Evolutionary conservation across 192 early-diverging fungal genomes (phyloP), one percentile per base, ranked within the genome.

Genomic region (Coemansia sp.): DNA sequence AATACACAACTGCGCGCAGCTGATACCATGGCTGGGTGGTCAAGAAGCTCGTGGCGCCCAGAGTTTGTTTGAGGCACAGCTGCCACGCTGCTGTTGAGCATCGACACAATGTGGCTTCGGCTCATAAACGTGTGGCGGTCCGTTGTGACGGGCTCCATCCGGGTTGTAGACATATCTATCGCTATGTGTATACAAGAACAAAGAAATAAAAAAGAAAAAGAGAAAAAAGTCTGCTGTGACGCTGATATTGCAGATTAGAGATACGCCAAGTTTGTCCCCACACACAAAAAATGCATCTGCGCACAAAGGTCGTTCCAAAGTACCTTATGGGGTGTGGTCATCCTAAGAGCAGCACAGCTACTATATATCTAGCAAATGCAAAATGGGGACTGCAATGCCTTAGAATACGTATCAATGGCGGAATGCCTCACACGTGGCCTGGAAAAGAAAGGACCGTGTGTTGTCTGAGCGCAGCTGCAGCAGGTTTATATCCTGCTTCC

Each of bases 1-100:
- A 77, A 72, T 7, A 82, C 69, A 56, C 80, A 77, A 66, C 75
- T 65, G 24, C 71, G 77, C 13, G 75, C 45, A 2, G 80, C 80
- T 0, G 75, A 41, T 7, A 65, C 41, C 78, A 75, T 71, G 2
- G 70, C 66, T 12, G 78, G 78, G 42, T 75, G 73, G 46, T 67
- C 72, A 4, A 75, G 48, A 17, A 75, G 67, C 51, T 75, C 78
- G 61, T 71, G 67, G 24, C 61, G 71, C 45, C 71, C 74, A 1
- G 65, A 44, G 17, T 38, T 44, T 3, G 62, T 41, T 13, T 62
- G 22, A 2, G 65, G 7, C 12, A 11, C 44, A 6, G 41, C 19
- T 29, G 39, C 64, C 62, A 6, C 50, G 15, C 39, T 34, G 41
- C 53, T 55, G 67, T 65, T 58, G 8, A 83, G 72, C 46, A 62